Percentiles rank a stretch among this genome's conserved stretches.
These are phyloP conservation scores for Lactarius trivialis DNA, from an alignment of 768 basidiomycete species.

Conservation along the genomic window DNA sequence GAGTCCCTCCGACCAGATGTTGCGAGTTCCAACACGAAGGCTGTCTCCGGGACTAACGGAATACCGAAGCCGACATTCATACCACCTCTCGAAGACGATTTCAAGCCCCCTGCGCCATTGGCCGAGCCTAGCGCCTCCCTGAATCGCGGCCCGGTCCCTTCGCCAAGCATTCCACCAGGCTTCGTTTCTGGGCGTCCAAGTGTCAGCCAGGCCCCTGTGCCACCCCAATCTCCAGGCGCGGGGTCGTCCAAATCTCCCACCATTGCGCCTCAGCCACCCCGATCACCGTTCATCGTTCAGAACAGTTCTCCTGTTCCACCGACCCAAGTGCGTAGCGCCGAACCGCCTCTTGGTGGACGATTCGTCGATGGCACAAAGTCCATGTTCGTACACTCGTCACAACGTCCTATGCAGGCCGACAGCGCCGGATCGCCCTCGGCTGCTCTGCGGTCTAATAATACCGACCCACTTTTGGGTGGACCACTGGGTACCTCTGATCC, in stretches of 20 bases:
- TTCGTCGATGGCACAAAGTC: slow-evolving; percentile 74
- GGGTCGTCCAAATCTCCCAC: slow-evolving; percentile 40
- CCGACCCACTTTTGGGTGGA: slow-evolving; percentile 21
- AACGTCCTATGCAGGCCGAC: slow-evolving; percentile 8
- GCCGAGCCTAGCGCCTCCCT: slow-evolving; percentile 24
- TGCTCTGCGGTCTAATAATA: not conserved
- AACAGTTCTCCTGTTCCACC: slow-evolving; percentile 29
- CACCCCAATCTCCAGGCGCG: slow-evolving; percentile 47
- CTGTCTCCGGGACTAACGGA: slow-evolving; percentile 40
- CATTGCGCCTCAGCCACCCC: slow-evolving; percentile 4
- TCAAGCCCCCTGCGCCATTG: slow-evolving; percentile 30
- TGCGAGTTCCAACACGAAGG: slow-evolving; percentile 56
- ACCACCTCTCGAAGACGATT: slow-evolving; percentile 58
- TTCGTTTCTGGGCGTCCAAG: slow-evolving; percentile 20
- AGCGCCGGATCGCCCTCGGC: not conserved
- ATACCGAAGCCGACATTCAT: slow-evolving; percentile 56
- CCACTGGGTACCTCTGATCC: slow-evolving; percentile 18
- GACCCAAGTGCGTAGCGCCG: slow-evolving; percentile 29
- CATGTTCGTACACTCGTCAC: slow-evolving; percentile 60
- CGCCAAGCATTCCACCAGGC: slow-evolving; percentile 17
- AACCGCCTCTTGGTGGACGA: slow-evolving; percentile 55
- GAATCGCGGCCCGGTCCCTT: slow-evolving; percentile 21
- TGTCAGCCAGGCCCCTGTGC: slow-evolving; percentile 29
- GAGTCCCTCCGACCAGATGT: slow-evolving; percentile 80
- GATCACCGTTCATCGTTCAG: slow-evolving; percentile 30